Conservation (phyloP, 1,139 yeast genomes). For the Sugiyamaella xylanicola region DNA sequence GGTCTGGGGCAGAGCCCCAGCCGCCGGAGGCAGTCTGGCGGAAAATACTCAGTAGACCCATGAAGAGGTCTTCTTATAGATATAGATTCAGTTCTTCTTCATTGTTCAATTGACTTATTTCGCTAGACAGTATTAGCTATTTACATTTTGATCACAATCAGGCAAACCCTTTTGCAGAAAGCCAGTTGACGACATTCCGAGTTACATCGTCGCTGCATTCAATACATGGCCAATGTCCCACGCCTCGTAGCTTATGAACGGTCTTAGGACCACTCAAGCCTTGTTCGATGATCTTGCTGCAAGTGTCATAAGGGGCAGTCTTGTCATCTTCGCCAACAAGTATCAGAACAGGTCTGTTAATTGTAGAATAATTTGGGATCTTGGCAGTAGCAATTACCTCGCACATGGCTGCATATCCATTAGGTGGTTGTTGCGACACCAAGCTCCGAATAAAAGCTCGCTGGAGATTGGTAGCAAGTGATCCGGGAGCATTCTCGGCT, state of each 20-base stretch:
- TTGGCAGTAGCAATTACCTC: slow-evolving; percentile 35
- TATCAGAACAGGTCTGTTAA: slow-evolving; percentile 33
- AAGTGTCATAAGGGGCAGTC: slow-evolving; percentile 38
- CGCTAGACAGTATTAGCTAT: too few relatives aligned
- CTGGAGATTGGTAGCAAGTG: slow-evolving; percentile 28
- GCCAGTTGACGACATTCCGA: slow-evolving; percentile 1
- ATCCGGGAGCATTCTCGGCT: slow-evolving; percentile 38
- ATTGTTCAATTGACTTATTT: too few relatives aligned
- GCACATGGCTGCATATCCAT: slow-evolving; percentile 40
- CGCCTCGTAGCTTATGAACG: slow-evolving; percentile 30
- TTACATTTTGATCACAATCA: too few relatives aligned
- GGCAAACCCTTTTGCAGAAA: not conserved
- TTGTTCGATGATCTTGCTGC: slow-evolving; percentile 34
- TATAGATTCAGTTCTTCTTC: too few relatives aligned
- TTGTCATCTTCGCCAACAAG: slow-evolving; percentile 38
- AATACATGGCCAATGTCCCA: slow-evolving; percentile 42
- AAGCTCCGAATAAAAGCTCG: slow-evolving; percentile 38
- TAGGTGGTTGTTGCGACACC: slow-evolving; percentile 32
- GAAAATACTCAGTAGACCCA: too few relatives aligned
- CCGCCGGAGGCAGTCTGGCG: too few relatives aligned
- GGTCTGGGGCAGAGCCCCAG: too few relatives aligned
- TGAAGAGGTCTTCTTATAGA: too few relatives aligned
- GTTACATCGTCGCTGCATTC: slow-evolving; percentile 29
- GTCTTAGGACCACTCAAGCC: slow-evolving; percentile 23
- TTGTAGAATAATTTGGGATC: slow-evolving; percentile 28